phyloP scores from a whole-genome alignment of 1,284 basidiomycete genomes.

The Ganoderma lingzhi region DNA sequence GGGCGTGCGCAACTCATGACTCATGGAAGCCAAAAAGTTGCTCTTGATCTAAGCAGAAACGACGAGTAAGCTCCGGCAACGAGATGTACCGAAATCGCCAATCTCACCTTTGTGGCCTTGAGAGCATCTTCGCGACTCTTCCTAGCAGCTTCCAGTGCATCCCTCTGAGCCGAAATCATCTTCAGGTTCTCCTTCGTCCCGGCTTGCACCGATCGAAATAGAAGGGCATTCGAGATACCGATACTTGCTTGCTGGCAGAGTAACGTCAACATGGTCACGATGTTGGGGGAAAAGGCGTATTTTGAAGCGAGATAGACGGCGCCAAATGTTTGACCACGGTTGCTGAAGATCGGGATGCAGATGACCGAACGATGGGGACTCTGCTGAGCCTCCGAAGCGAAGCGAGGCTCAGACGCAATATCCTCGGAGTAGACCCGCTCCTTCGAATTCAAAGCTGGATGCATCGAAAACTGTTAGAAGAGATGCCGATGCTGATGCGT shows the following conservation, averaged over 20 bases:
- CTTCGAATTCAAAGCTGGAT: conserved; percentile 69
- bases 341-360: conserved; percentile 75
- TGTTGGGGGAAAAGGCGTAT: conserved; percentile 68
- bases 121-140: conserved; percentile 74
- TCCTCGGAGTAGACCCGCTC: conserved; percentile 67
- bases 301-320: conserved; percentile 62
- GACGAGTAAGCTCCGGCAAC: no score
- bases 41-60: conserved; percentile 64
- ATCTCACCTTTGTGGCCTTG: conserved; percentile 71
- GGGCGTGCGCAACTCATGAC: conserved; percentile 74
- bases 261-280: conserved; percentile 66
- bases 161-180: conserved; percentile 74
- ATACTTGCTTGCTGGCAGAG: conserved; percentile 79
- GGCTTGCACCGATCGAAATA: conserved; percentile 75
- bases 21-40: conserved; percentile 80
- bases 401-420: conserved; percentile 67
- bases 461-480: not conserved
- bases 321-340: conserved; percentile 69
- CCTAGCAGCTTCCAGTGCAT: conserved; percentile 71
- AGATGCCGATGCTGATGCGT: not conserved
- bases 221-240: conserved; percentile 73
- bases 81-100: not conserved
- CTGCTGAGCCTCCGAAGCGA: conserved; percentile 69
- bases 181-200: conserved; percentile 76
- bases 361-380: conserved; percentile 66